These are phyloP conservation scores for Schizochytrium sp. DNA, from an alignment of 108 stramenopile genomes.

Conservation along the genomic window DNA sequence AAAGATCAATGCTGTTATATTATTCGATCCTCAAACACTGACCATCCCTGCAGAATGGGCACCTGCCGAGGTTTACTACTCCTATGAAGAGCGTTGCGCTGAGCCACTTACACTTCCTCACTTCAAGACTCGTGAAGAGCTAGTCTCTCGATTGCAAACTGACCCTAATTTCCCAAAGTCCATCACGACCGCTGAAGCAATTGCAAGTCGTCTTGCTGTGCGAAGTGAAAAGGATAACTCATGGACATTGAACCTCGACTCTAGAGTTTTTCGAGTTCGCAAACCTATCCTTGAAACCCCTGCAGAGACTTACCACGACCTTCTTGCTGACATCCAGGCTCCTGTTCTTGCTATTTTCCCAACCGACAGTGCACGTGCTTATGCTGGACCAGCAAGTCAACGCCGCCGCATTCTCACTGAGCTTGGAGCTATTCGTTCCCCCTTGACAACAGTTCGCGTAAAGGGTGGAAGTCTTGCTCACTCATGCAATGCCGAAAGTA, in stretches of 20 bases:
- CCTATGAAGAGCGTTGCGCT: not conserved
- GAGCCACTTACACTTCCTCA: not conserved
- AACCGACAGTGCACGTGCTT: not conserved
- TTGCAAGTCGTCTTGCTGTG: not conserved
- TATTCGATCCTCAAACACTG: not conserved
- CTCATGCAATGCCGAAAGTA: constrained; percentile 26
- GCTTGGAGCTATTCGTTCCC: not conserved
- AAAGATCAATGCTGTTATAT: not conserved
- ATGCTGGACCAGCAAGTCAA: not conserved
- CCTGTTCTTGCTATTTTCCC: constrained; percentile 47
- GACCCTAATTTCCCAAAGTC: constrained; percentile 51
- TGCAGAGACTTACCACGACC: not conserved
- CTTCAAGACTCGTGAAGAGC: not conserved
- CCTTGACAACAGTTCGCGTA: not conserved
- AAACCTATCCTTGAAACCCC: constrained; percentile 36
- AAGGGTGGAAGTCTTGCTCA: constrained; percentile 34
- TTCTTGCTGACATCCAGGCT: not conserved
- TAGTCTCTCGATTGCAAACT: not conserved
- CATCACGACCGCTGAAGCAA: not conserved
- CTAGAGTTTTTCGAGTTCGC: not conserved
- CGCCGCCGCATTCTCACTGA: constrained; percentile 10
- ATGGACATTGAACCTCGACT: constrained; percentile 10
- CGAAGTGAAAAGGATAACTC: not conserved
- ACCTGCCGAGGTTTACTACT: constrained; percentile 24
- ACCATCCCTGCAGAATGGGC: constrained; percentile 3